phyloP scores from a whole-genome alignment of 2,329 filamentous ascomycete species.

The Rutstroemia sp. region DNA sequence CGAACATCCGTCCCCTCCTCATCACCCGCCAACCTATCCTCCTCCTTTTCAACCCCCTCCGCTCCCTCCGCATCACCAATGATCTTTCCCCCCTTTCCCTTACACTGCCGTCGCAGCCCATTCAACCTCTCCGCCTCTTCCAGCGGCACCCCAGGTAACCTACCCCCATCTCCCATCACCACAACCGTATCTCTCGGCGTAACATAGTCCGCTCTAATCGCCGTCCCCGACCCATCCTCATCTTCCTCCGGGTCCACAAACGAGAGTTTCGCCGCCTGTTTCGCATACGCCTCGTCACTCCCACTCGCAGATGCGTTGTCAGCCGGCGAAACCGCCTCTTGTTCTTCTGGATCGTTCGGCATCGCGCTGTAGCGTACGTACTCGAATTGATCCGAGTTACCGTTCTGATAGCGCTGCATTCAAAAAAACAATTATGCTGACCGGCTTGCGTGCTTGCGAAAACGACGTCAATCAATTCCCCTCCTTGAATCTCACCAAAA shows the following conservation, averaged over 20 bases:
- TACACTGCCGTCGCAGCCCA: conserved; percentile 44
- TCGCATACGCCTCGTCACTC: conserved; percentile 42
- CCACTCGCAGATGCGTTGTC: not conserved
- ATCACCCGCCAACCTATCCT: conserved; percentile 14
- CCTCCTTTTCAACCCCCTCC: conserved; percentile 26
- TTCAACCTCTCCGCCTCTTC: conserved; percentile 67
- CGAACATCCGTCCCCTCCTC: conserved; percentile 16
- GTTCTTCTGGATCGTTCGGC: not conserved
- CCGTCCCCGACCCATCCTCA: conserved; percentile 33
- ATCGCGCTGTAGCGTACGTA: conserved; percentile 7
- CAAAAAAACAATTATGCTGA: not conserved
- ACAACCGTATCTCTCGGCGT: conserved; percentile 69
- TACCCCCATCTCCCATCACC: conserved; percentile 56
- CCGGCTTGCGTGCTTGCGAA: not conserved
- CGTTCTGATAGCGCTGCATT: not conserved
- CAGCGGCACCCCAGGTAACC: conserved; percentile 61
- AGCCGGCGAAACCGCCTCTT: not conserved
- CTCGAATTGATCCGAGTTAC: not conserved
- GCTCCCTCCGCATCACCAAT: conserved; percentile 32
- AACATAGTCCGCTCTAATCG: conserved; percentile 55
- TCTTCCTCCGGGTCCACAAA: conserved; percentile 28
- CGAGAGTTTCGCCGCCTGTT: conserved; percentile 54
- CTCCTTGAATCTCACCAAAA: not conserved
- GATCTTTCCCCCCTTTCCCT: conserved; percentile 11
- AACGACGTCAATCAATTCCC: not conserved